Evolutionary conservation across 768 basidiomycete species (phyloP), one percentile per base, ranked within the genome.

Genomic region (Pleurotus tuoliensis): DNA sequence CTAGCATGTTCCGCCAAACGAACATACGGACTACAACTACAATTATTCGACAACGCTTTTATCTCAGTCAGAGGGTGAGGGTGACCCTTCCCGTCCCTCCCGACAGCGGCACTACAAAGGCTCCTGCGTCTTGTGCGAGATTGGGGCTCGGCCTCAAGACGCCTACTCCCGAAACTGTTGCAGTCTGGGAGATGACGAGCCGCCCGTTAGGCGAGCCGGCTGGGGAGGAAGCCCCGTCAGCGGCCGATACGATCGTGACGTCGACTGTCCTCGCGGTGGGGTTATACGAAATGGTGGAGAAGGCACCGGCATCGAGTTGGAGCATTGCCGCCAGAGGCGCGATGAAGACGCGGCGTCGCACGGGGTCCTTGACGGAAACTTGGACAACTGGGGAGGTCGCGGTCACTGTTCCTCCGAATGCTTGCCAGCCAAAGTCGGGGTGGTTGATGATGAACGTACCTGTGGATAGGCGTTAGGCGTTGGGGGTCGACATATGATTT

Each of bases 371-470:
- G 22, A 77, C 63, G 55, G 76, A 69, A 9, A 82, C 79, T 52
- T 70, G 62, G 7, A 82, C 72, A 1, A 70, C 71, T 3, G 76
- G 71, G 16, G 73, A 72, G 22, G 71, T 73, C 11, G 75, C 66
- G 18, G 72, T 61, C 38, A 83, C 67, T 37, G 71, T 76, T 4
- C 82, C 81, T 44, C 81, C 82, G 60, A 82, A 81, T 7, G 81
- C 81, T 64, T 82, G 81, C 81, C 81, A 82, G n/a, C 81, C 82
- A 62, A 82, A 82, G 60, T 76, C 74, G 16, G 81, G 79, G 55
- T 82, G 80, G 57, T 82, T 71, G 58, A 82, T 66, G 62, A 83
- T 70, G 49, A 69, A 75, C 0, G 76, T 76, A 4, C 51, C 51
- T 53, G 22, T 7, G 20, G 41, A 22, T n/a, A 20, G 13, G 37